These are phyloP conservation scores for Phaeosphaeria sp. DNA, from an alignment of 2,329 filamentous ascomycete genomes.

Conservation along the genomic window DNA sequence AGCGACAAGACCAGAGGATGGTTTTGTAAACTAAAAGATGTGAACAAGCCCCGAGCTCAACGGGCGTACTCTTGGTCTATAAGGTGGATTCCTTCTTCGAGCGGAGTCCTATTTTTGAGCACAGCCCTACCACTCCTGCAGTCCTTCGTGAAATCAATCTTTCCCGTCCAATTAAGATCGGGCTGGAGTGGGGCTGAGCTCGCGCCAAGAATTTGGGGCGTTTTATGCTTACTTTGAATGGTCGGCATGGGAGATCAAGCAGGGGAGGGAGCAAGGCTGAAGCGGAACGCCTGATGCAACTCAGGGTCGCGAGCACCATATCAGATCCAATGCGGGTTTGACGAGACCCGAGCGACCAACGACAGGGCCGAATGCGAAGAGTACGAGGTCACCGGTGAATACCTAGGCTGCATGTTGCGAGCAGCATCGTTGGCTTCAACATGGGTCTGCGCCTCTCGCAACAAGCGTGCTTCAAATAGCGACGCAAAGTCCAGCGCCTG, in stretches of 20 bases:
- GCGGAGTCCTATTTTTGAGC: conserved; percentile 22
- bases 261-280: background rate
- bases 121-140: conserved; percentile 3
- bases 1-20: background rate
- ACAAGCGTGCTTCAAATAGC: conserved; percentile 6
- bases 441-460: background rate
- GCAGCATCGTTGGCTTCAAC: conserved; percentile 1
- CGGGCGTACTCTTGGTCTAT: background rate
- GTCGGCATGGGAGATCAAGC: conserved; percentile 9
- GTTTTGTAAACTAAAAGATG: background rate
- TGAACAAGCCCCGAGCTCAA: conserved; percentile 8
- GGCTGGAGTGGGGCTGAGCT: conserved; percentile 12
- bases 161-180: conserved; percentile 19
- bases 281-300: conserved; percentile 2
- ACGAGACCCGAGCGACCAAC: background rate
- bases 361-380: conserved; percentile 21
- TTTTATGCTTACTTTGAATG: conserved; percentile 13
- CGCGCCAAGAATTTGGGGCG: conserved; percentile 23
- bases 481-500: background rate
- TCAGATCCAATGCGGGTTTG: background rate
- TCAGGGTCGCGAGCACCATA: conserved; percentile 2
- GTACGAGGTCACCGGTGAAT: conserved; percentile 9
- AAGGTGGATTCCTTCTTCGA: background rate
- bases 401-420: background rate
- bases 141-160: conserved; percentile 5